Conservation (phyloP, 345 rosid species). For the Geranium rotundifolium region DNA sequence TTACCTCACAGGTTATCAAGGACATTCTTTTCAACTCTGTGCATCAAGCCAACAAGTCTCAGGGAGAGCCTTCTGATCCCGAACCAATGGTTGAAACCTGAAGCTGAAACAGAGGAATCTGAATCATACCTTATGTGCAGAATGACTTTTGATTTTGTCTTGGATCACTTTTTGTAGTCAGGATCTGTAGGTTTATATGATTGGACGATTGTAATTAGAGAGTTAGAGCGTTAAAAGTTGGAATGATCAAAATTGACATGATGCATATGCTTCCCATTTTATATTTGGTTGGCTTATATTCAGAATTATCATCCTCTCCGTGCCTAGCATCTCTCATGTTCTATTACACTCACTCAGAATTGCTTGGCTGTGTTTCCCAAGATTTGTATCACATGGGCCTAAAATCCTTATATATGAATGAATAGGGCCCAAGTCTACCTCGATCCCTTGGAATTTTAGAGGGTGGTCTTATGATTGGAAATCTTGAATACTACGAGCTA, state of each 20-base stretch:
- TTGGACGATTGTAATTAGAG: background rate
- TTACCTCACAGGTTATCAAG: constrained; percentile 55
- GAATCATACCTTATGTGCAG: background rate
- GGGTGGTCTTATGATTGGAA: too few species aligned
- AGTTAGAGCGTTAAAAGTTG: background rate
- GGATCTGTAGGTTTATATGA: background rate
- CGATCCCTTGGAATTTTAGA: too few species aligned
- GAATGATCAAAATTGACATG: background rate
- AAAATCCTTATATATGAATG: too few species aligned
- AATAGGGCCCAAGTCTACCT: too few species aligned
- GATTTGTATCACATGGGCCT: too few species aligned
- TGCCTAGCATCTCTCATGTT: too few species aligned
- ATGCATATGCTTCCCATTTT: too few species aligned
- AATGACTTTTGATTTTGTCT: background rate
- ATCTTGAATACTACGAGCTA: too few species aligned
- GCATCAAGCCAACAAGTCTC: constrained; percentile 42
- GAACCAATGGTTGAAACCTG: constrained; percentile 95
- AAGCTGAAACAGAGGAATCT: constrained; percentile 8
- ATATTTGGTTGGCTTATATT: too few species aligned
- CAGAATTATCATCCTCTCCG: too few species aligned
- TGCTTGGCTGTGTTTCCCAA: too few species aligned
- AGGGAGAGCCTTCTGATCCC: constrained; percentile 48
- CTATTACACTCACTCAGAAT: too few species aligned
- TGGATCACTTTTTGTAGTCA: background rate
- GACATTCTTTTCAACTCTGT: constrained; percentile 88